These are phyloP conservation scores for Allodekkera sacchari DNA, from an alignment of 805 yeast genomes.

Conservation along the genomic window DNA sequence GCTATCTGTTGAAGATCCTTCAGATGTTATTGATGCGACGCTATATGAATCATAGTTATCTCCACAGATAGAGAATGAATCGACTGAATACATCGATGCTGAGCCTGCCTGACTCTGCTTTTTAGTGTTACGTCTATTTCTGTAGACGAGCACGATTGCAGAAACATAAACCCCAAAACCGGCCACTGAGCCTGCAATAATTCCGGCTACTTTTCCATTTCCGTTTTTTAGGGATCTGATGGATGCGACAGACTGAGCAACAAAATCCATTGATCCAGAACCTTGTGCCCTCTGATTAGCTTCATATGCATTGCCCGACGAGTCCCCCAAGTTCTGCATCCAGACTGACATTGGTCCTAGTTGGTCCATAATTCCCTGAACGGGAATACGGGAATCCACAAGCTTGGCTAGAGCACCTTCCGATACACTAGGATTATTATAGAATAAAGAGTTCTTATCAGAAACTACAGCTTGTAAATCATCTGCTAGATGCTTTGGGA, in stretches of 20 bases:
- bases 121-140: slow-evolving; percentile 5
- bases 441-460: slow-evolving; percentile 48
- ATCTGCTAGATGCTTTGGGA: slow-evolving; percentile 48
- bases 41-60: too few species aligned
- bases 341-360: too few species aligned
- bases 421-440: slow-evolving; percentile 48
- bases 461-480: slow-evolving; percentile 42
- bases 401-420: slow-evolving; percentile 51
- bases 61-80: too few species aligned
- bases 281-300: slow-evolving; percentile 5
- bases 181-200: slow-evolving; percentile 73
- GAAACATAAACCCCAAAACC: slow-evolving; percentile 55
- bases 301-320: too few species aligned
- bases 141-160: slow-evolving; percentile 6
- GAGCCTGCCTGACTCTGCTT: too few species aligned
- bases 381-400: slow-evolving; percentile 65
- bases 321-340: too few species aligned
- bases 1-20: too few species aligned
- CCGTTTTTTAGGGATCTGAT: slow-evolving; percentile 5
- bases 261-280: slow-evolving; percentile 22
- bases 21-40: too few species aligned
- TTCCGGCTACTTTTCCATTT: slow-evolving; percentile 51
- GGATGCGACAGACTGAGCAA: slow-evolving; percentile 8
- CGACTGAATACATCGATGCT: too few species aligned
- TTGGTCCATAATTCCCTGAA: slow-evolving; percentile 34